A percentile compares a stretch with the other conserved stretches of the same genome.
Conservation (phyloP, 352 stramenopile species). For the Poterioochromonas sp. region DNA sequence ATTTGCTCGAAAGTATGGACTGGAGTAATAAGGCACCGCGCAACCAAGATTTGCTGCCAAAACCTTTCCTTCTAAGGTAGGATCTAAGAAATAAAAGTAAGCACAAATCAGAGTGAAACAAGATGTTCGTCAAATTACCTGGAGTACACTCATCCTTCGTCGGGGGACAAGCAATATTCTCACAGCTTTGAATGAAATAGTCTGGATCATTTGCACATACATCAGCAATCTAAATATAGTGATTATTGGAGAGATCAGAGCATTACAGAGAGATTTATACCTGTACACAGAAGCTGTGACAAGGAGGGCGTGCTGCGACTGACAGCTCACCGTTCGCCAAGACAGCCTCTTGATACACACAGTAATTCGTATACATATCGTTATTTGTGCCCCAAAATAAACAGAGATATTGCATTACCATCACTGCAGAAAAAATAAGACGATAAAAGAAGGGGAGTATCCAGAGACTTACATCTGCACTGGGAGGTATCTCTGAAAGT, state of each 20-base stretch:
- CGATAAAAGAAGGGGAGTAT: neutral
- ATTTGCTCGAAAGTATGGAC: neutral
- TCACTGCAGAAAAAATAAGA: slow-evolving; percentile 4
- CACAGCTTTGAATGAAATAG: slow-evolving; percentile 25
- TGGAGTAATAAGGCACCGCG: slow-evolving; percentile 10
- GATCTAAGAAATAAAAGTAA: too few relatives aligned
- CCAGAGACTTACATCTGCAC: neutral
- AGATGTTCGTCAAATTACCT: neutral
- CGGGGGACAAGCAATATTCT: slow-evolving; percentile 9
- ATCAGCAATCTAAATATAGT: neutral
- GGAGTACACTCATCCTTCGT: slow-evolving; percentile 11
- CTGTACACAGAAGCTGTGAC: slow-evolving; percentile 31
- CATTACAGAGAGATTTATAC: neutral
- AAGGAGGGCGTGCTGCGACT: slow-evolving; percentile 10
- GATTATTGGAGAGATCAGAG: neutral
- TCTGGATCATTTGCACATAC: slow-evolving; percentile 28
- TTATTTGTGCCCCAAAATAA: slow-evolving; percentile 28
- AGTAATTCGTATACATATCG: slow-evolving; percentile 21
- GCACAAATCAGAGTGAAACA: neutral
- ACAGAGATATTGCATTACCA: slow-evolving; percentile 35
- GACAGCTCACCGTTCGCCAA: neutral
- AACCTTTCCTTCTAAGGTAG: neutral
- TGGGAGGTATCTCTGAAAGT: slow-evolving; percentile 31
- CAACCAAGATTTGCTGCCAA: slow-evolving; percentile 20
- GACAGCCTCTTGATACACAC: slow-evolving; percentile 9